Conservation (phyloP, 257 asterid species). For the Solanum chaucha region DNA sequence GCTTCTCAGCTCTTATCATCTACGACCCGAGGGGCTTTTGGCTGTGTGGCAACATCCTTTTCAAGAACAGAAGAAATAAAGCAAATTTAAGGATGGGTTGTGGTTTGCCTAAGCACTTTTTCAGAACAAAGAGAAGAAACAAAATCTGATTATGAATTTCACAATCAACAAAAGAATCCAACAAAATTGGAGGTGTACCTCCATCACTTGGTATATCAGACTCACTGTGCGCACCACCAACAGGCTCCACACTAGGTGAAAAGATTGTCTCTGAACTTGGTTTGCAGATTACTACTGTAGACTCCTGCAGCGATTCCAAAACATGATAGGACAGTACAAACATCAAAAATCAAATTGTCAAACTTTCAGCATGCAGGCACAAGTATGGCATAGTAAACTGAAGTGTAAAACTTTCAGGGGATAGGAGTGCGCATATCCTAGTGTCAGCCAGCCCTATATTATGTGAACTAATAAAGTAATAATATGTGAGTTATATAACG, state of each 20-base stretch:
- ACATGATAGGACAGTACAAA: slow-evolving; percentile 1
- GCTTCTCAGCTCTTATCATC: neutral
- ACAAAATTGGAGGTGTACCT: slow-evolving; percentile 28
- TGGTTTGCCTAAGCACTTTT: neutral
- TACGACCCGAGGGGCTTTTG: neutral
- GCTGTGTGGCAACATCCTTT: neutral
- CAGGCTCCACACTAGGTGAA: slow-evolving; percentile 63
- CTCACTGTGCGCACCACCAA: slow-evolving; percentile 21
- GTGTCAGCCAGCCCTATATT: neutral
- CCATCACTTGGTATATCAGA: slow-evolving; percentile 16
- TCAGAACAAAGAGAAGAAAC: neutral
- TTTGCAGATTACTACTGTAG: slow-evolving; percentile 31
- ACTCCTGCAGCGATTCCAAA: slow-evolving; percentile 33
- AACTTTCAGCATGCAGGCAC: neutral
- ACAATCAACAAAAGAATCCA: neutral
- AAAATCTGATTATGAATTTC: neutral
- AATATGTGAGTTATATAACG: neutral
- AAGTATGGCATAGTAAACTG: neutral
- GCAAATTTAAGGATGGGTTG: neutral
- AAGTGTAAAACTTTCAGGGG: neutral
- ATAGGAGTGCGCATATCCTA: neutral
- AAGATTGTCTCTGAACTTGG: slow-evolving; percentile 69
- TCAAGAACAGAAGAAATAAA: neutral
- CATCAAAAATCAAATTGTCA: neutral
- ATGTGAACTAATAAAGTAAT: neutral